Base-by-base conservation (phyloP, 345 rosid genomes). In the Gynandropsis gynandra region DNA sequence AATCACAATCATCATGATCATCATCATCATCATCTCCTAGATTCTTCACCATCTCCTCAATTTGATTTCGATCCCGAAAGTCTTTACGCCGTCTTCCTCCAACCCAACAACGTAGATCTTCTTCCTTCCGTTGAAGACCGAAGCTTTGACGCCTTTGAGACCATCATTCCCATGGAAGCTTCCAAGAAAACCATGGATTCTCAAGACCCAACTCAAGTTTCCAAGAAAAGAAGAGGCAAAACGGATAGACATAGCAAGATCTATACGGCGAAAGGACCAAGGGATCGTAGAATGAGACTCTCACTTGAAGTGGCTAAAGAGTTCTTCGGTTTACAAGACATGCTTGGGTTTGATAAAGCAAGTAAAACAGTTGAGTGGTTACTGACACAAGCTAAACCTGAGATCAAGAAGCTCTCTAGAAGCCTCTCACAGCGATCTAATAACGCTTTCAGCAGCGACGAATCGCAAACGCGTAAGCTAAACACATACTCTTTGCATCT, bases 201-300 rank as follows among this genome's bases (percentile, higher is more conserved):
- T 47, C 65, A 47, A 59, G 56, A 52, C 15, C 56, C 47, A 17
- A 66, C 54, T 60, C 53, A 59, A 41, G 59, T 47, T 31, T 32
- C 52, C 27, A 64, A 62, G 41, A 78, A 76, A 67, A 70, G 80
- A 59, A 48, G 62, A 24, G 59, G 69, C 16, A 85, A 79, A 68
- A 77, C 62, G 43, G 97, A 85, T 52, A 74, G 92, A 43, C 95
- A 89, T 62, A 89, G 97, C 74, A 89, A 89, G 76, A 85, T 89
- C 47, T 52, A 67, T 53, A 89, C 97, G 0, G 92, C 89, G 8
- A 79, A 72, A 20, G 97, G 97, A 13, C 79, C 76, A 3, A 64
- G 97, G 59, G 95, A 89, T 29, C 73, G 97, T 65, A 69, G 97
- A 48, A 80, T 89, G 85, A 79, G 97, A 64, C 59, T 89, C 61